Base-by-base conservation (phyloP, 495 filamentous ascomycete genomes). In the Penicillium psychrofluorescens region DNA sequence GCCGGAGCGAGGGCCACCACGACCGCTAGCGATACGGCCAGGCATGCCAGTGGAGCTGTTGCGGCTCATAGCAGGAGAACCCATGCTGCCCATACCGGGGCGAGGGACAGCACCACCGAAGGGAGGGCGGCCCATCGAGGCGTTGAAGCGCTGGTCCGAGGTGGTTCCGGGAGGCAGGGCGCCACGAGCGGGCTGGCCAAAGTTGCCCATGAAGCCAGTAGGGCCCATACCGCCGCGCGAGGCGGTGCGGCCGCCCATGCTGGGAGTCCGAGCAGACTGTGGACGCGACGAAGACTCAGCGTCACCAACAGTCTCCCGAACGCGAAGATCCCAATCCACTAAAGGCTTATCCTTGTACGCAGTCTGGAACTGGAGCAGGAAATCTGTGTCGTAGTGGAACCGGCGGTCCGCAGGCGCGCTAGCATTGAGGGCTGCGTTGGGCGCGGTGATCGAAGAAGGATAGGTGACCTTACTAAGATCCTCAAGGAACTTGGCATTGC, bases 321-420 rank as follows among this genome's bases (percentile, higher is more conserved):
- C 76, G 49, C 88, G 88, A 38, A 76, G 66, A 43, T 90, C 83
- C 81, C 95, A 98, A 53, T 96, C 90, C 11, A 87, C 50, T 2
- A 88, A 90, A 8, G 92, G 92, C 65, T 96, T 95, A 66, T 98
- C 92, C 43, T 84, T 92, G 68, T 95, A 99, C 2, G 89, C 86
- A 41, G 71, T 69, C 70, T 96, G 84, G 76, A 99, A 99, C 58
- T 99, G 94, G n/a, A 97, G 74, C 64, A 99, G 71, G 76, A 99
- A 99, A 38, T 88, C 80, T 45, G 86, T 85, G 62, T 96, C 88
- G 67, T 99, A 99, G 58, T 90, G 87, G 76, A 95, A 95, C 56
- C 86, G 90, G 52, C 83, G 80, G 49, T 84, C 85, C 44, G 73
- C 78, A 5, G 85, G 76, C 12, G 85, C 82, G 37, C 71, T 81